phyloP scores from a whole-genome alignment of 2,329 filamentous ascomycete species.

The Triangularia setosa region DNA sequence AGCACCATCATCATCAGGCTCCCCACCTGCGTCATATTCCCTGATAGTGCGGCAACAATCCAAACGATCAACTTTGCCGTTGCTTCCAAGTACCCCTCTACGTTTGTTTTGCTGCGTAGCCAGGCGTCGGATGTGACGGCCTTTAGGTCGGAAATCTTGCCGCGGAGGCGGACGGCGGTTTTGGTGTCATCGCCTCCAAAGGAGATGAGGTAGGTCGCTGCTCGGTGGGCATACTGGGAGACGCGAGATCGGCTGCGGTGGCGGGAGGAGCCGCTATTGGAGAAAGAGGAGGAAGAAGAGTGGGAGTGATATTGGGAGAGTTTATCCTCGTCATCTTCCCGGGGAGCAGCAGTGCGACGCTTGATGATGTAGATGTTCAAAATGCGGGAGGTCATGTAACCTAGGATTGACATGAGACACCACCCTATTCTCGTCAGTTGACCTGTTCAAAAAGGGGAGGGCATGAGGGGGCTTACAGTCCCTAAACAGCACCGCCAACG shows the following conservation, averaged over 20 bases:
- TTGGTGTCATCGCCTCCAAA: slow-evolving; percentile 45
- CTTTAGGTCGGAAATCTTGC: slow-evolving; percentile 52
- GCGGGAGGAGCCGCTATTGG: slow-evolving; percentile 6
- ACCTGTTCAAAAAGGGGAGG: neutral
- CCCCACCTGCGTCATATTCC: slow-evolving; percentile 52
- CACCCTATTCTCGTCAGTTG: slow-evolving; percentile 35
- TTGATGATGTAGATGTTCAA: slow-evolving; percentile 56
- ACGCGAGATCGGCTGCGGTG: slow-evolving; percentile 20
- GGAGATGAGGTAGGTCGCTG: slow-evolving; percentile 49
- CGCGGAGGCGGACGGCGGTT: slow-evolving; percentile 47
- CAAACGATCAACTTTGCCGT: slow-evolving; percentile 56
- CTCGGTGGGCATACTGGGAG: neutral
- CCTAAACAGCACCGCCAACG: slow-evolving; percentile 43
- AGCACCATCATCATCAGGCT: slow-evolving; percentile 49
- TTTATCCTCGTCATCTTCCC: slow-evolving; percentile 9
- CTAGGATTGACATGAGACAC: slow-evolving; percentile 44
- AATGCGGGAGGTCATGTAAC: slow-evolving; percentile 51
- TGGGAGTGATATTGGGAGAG: neutral
- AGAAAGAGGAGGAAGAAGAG: slow-evolving; percentile 12
- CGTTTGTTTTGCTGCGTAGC: slow-evolving; percentile 48
- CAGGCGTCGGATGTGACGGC: slow-evolving; percentile 56
- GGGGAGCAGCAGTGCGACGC: slow-evolving; percentile 35
- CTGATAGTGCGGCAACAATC: slow-evolving; percentile 50
- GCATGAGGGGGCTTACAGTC: slow-evolving; percentile 37
- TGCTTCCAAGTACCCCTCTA: slow-evolving; percentile 51